Conservation (phyloP, 768 basidiomycete genomes). For the Albatrellus ellisii region DNA sequence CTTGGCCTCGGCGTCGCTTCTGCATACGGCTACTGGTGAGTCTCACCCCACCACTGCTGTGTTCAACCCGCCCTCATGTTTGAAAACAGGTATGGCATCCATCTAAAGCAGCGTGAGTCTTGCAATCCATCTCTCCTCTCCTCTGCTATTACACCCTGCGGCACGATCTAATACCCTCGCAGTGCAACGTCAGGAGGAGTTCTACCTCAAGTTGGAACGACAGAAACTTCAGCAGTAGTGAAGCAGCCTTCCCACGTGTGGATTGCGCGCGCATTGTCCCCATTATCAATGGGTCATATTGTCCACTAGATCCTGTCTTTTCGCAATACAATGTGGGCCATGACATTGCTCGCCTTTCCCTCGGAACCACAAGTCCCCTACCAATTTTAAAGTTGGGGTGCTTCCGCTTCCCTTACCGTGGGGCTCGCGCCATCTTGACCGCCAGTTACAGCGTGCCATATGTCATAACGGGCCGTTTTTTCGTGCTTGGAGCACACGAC, state of each 20-base stretch:
- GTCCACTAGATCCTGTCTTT: too few relatives aligned
- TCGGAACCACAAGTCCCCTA: too few relatives aligned
- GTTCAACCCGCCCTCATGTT: constrained; percentile 16
- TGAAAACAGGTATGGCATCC: constrained; percentile 60
- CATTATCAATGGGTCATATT: too few relatives aligned
- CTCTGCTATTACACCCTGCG: neutral
- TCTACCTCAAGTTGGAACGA: constrained; percentile 75
- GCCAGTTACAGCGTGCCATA: too few relatives aligned
- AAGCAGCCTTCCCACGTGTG: neutral
- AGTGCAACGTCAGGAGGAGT: constrained; percentile 80
- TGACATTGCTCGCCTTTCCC: too few relatives aligned
- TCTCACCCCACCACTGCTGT: constrained; percentile 16
- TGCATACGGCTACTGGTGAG: constrained; percentile 80
- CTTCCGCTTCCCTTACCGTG: too few relatives aligned
- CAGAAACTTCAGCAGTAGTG: constrained; percentile 24
- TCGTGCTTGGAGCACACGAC: too few relatives aligned
- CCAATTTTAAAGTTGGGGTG: too few relatives aligned
- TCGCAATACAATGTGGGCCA: too few relatives aligned
- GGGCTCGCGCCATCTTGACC: too few relatives aligned
- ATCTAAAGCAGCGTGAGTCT: constrained; percentile 62
- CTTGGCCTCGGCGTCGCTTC: constrained; percentile 65
- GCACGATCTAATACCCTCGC: constrained; percentile 13
- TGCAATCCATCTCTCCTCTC: constrained; percentile 1
- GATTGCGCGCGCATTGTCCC: too few relatives aligned
- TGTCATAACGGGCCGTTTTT: too few relatives aligned